Percentiles rank a stretch among this genome's conserved stretches.
Evolutionary conservation across 1,284 basidiomycete species (phyloP).

Genomic region (Cutaneotrichosporon arboriforme): DNA sequence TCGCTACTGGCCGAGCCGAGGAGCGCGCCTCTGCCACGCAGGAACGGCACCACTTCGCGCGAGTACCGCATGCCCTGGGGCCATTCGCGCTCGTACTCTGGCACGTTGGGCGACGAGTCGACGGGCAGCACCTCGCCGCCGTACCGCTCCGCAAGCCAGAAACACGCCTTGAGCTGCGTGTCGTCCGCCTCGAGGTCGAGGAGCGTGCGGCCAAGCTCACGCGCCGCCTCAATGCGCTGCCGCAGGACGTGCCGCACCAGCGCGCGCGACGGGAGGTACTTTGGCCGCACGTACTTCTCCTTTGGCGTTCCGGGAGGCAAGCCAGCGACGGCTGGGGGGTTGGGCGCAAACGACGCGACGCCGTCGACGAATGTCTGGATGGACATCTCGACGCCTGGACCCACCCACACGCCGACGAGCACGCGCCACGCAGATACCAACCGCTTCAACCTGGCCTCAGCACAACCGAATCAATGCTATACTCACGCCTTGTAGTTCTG

Average conservation of each 20-base stretch:
- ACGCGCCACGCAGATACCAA: constrained; percentile 83
- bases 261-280: constrained; percentile 64
- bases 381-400: constrained; percentile 71
- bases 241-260: constrained; percentile 80
- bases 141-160: constrained; percentile 43
- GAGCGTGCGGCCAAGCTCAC: constrained; percentile 65
- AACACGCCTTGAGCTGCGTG: constrained; percentile 31
- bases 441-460: constrained; percentile 55
- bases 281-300: constrained; percentile 36
- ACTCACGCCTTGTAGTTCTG: constrained; percentile 76
- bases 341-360: constrained; percentile 32
- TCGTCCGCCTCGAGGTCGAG: constrained; percentile 56
- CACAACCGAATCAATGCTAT: not conserved
- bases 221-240: constrained; percentile 68
- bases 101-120: constrained; percentile 20
- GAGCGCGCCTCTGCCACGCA: constrained; percentile 40
- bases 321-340: constrained; percentile 37
- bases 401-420: constrained; percentile 82
- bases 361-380: constrained; percentile 60
- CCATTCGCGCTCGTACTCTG: constrained; percentile 31
- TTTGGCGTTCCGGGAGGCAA: constrained; percentile 28
- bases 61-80: constrained; percentile 34
- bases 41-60: constrained; percentile 42
- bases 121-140: constrained; percentile 31
- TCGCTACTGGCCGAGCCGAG: constrained; percentile 22